Conservation (phyloP, 2,329 filamentous ascomycete species). For the Fusarium proliferatum region DNA sequence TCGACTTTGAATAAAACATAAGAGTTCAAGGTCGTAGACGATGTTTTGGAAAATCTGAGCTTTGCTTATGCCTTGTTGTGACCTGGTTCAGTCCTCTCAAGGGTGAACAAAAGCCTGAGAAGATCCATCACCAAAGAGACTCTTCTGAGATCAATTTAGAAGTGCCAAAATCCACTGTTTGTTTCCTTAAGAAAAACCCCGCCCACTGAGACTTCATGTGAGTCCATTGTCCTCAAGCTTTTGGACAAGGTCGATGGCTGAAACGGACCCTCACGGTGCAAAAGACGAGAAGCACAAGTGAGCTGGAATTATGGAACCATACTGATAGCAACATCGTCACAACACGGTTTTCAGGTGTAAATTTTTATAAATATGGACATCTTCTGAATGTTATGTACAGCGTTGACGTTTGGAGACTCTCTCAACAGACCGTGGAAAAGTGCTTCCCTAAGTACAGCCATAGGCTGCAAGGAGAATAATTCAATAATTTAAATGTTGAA, state of each 20-base stretch:
- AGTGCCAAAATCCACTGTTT: rapidly evolving
- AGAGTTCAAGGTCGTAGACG: rapidly evolving
- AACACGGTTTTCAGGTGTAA: too few species aligned
- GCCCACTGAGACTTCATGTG: rapidly evolving
- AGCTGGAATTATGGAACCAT: not conserved
- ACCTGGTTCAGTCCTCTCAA: not conserved
- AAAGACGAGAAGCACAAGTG: not conserved
- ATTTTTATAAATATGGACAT: too few species aligned
- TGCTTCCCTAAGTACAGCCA: too few species aligned
- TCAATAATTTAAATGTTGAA: rapidly evolving
- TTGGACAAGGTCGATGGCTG: too few species aligned
- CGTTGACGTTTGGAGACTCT: too few species aligned
- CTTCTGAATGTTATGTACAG: too few species aligned
- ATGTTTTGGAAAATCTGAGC: rapidly evolving
- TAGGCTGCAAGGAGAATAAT: too few species aligned
- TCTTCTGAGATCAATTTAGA: not conserved
- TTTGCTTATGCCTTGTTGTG: not conserved
- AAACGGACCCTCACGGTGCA: not conserved
- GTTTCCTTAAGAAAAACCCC: not conserved
- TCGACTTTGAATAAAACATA: not conserved
- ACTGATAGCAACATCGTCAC: too few species aligned
- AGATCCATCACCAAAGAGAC: not conserved
- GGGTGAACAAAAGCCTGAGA: not conserved
- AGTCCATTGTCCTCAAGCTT: not conserved
- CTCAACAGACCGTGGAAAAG: too few species aligned